Evolutionary conservation across 2,329 filamentous ascomycete genomes (phyloP).

Genomic region (Exophiala mesophila): DNA sequence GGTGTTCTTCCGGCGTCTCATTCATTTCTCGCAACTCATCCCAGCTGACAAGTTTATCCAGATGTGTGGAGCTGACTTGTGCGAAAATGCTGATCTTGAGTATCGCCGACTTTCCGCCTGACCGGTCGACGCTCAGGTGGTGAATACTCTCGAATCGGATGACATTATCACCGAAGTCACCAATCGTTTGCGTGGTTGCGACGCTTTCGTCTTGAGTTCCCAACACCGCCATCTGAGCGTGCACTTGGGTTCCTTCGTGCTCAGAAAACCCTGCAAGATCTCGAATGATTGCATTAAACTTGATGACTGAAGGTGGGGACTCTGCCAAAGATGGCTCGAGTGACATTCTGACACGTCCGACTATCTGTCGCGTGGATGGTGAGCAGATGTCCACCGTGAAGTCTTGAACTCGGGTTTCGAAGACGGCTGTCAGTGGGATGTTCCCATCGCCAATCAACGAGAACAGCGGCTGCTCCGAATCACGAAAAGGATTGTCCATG

Average conservation of each 20-base stretch:
- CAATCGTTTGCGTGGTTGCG: slow-evolving; percentile 90
- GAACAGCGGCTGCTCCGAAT: slow-evolving; percentile 85
- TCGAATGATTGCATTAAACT: slow-evolving; percentile 99
- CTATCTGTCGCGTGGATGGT: slow-evolving; percentile 82
- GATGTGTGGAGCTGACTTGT: slow-evolving; percentile 83
- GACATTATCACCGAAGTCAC: slow-evolving; percentile 85
- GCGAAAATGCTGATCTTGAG: slow-evolving; percentile 88
- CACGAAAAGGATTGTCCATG: slow-evolving; percentile 87
- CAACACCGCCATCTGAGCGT: slow-evolving; percentile 93
- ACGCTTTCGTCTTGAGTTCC: slow-evolving; percentile 85
- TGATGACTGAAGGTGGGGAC: slow-evolving; percentile 84
- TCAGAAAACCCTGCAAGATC: slow-evolving; percentile 93
- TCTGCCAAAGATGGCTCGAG: slow-evolving; percentile 90
- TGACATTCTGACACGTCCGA: slow-evolving; percentile 85
- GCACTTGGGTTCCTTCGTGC: slow-evolving; percentile 89
- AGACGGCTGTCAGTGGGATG: slow-evolving; percentile 86
- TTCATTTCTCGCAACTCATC: slow-evolving; percentile 88
- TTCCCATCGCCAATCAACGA: slow-evolving; percentile 90
- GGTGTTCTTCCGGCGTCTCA: slow-evolving; percentile 48
- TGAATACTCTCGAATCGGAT: slow-evolving; percentile 96
- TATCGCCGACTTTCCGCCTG: slow-evolving; percentile 66
- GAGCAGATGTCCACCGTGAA: slow-evolving; percentile 87
- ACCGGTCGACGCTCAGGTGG: slow-evolving; percentile 89
- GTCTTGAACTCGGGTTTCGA: slow-evolving; percentile 90
- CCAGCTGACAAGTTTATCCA: slow-evolving; percentile 97